phyloP scores from a whole-genome alignment of 73 alveolate species.

The Halteria grandinella region DNA sequence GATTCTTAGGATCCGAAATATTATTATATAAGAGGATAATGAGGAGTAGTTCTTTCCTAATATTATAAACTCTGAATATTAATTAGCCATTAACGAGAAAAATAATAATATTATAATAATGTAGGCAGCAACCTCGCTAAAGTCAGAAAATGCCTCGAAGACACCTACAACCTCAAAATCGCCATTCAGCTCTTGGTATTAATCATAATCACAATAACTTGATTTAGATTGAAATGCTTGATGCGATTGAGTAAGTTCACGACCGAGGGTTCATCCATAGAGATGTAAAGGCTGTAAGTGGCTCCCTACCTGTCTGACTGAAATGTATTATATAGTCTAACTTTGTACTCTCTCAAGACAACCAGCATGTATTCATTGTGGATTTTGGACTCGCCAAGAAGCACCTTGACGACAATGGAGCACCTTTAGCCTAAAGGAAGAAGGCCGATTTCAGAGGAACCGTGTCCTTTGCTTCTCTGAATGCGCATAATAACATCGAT shows the following conservation, averaged over 20 bases:
- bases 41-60: too few relatives aligned
- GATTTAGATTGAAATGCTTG: conserved; percentile 63
- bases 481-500: conserved; percentile 84
- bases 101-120: too few relatives aligned
- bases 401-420: conserved; percentile 55
- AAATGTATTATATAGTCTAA: conserved; percentile 49
- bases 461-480: conserved; percentile 88
- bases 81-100: too few relatives aligned
- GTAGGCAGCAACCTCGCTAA: conserved; percentile 62
- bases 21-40: too few relatives aligned
- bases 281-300: conserved; percentile 72
- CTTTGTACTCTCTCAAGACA: conserved; percentile 59
- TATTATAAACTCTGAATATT: too few relatives aligned
- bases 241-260: conserved; percentile 68
- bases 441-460: conserved; percentile 86
- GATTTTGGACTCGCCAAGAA: conserved; percentile 81
- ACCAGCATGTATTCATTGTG: conserved; percentile 48
- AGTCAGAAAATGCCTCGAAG: conserved; percentile 53
- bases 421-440: conserved; percentile 44
- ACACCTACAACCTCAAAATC: conserved; percentile 12
- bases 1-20: too few relatives aligned
- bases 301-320: not conserved
- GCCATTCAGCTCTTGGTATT: conserved; percentile 50
- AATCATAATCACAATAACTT: not conserved
- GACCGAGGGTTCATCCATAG: conserved; percentile 68